Evolutionary conservation across 345 rosid genomes (phyloP), one percentile per base, ranked within the genome.

Genomic region (Populus tremula): DNA sequence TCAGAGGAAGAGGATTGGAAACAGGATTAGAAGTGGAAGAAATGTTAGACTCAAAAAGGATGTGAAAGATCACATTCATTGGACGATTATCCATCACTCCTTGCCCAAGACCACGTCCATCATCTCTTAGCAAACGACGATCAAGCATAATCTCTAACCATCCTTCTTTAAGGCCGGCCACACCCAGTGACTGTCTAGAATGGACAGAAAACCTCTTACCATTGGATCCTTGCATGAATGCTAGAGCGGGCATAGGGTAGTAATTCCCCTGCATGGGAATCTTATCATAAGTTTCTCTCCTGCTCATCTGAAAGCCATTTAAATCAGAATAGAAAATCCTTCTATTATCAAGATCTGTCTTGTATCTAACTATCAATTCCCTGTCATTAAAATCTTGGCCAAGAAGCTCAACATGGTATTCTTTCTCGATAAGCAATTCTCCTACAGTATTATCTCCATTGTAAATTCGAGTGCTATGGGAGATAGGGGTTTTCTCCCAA

Each of bases 61-160:
- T 78, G 82, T 96, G 97, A 76, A 94, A 94, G 56, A 91, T 84
- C 56, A 90, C 90, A 47, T 89, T 92, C 89, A 87, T 85, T 36
- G 90, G 90, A 4, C 91, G 97, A 77, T 96, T 96, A 77, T 94
- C 99, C 89, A 87, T 84, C 82, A 96, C 95, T 29, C 99, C 99
- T 87, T 92, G 98, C 64, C 99, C 98, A 13, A 96, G 95, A 76
- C 99, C 99, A 84, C 99, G 99, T 2, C 98, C 98, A 67, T 96
- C 99, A 78, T 96, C 99, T 54, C 81, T 88, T 3, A 77, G 78
- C 78, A 96, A 84, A 49, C 99, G 91, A 8, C 99, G 94, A 75
- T 93, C 99, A 71, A 96, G 84, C 98, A 96, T 93, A 80, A 96
- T 89, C 89, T 96, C 99, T 41, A 96, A 78, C 97, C 98, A 96